Conservation (phyloP, 352 stramenopile genomes). For the Aphanomyces euteiches region DNA sequence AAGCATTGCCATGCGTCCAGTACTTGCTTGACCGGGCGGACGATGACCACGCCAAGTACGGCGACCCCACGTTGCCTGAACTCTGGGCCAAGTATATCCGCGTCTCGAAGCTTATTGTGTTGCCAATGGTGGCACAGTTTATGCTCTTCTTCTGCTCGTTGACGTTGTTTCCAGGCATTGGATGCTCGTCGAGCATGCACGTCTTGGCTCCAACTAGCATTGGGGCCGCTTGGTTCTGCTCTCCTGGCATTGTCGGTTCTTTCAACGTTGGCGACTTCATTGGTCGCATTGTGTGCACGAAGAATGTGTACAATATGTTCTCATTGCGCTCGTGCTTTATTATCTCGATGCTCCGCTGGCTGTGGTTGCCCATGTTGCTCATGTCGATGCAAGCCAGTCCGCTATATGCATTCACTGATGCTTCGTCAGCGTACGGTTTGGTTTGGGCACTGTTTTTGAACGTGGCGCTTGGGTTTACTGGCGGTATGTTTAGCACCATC, state of each 20-base stretch:
- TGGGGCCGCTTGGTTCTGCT: conserved; percentile 47
- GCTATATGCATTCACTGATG: conserved; percentile 44
- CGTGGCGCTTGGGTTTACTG: conserved; percentile 47
- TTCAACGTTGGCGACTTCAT: conserved; percentile 71
- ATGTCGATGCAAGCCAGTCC: conserved; percentile 46
- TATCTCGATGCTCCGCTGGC: conserved; percentile 44
- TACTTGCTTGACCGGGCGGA: conserved; percentile 56
- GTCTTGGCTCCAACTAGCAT: conserved; percentile 29
- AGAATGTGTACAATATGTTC: conserved; percentile 52
- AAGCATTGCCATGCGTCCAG: conserved; percentile 43
- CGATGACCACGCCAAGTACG: conserved; percentile 34
- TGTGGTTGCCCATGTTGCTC: conserved; percentile 51
- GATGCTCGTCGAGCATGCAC: conserved; percentile 37
- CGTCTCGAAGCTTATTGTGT: conserved; percentile 49
- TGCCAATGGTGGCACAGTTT: conserved; percentile 49
- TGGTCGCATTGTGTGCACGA: conserved; percentile 48
- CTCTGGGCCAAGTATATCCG: conserved; percentile 43
- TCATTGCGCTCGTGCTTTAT: conserved; percentile 47
- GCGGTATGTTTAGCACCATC: conserved; percentile 55
- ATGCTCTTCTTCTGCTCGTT: conserved; percentile 61
- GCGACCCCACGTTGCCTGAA: conserved; percentile 36
- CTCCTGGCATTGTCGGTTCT: conserved; percentile 47
- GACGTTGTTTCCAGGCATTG: conserved; percentile 50
- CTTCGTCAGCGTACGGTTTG: conserved; percentile 10
- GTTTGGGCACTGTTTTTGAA: conserved; percentile 36